phyloP scores from a whole-genome alignment of 2,329 filamentous ascomycete species.

The Trichoderma simmonsii region DNA sequence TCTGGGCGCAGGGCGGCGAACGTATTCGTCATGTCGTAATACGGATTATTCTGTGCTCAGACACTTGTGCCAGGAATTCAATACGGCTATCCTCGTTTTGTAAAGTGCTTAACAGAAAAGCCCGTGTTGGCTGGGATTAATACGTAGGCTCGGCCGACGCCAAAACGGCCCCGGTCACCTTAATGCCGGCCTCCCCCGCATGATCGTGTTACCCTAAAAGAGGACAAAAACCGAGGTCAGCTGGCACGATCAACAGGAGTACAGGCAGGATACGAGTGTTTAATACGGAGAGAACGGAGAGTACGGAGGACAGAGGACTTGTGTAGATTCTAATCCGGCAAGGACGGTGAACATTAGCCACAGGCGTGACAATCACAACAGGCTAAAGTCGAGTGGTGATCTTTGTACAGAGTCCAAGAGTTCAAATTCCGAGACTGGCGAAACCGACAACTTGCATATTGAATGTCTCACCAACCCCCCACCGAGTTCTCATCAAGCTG shows the following conservation, averaged over 20 bases:
- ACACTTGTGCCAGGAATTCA: background rate
- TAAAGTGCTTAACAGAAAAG: background rate
- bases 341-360: background rate
- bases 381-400: background rate
- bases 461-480: background rate
- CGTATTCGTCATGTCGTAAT: background rate
- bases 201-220: background rate
- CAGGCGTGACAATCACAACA: background rate
- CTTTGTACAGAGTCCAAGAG: background rate
- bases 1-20: background rate
- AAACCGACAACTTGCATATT: rapidly evolving
- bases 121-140: background rate
- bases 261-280: background rate
- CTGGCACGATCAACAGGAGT: background rate
- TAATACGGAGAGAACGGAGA: background rate
- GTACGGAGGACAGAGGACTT: background rate
- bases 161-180: background rate
- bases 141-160: background rate
- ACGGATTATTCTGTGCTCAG: background rate
- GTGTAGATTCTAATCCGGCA: background rate
- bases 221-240: background rate
- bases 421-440: background rate
- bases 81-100: background rate
- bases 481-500: background rate
- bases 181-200: slow-evolving; percentile 4